These are phyloP conservation scores for Populus hybrid DNA, from an alignment of 441 rosid species.

Conservation along the genomic window DNA sequence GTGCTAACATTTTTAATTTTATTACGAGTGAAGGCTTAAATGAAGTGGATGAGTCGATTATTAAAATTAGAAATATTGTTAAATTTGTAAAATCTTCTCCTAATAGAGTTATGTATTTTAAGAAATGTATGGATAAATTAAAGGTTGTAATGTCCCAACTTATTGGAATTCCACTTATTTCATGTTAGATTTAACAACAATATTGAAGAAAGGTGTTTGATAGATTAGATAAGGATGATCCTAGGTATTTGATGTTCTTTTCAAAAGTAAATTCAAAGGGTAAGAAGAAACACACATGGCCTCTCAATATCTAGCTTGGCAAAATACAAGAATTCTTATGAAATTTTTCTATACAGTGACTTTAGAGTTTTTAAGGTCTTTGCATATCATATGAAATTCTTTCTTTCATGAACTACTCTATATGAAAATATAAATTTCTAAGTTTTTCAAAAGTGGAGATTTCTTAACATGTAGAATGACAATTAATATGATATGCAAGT, in stretches of 20 bases:
- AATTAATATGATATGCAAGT: neutral
- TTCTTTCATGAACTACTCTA: neutral
- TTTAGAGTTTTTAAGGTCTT: neutral
- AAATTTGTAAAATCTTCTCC: neutral
- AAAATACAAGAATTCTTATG: neutral
- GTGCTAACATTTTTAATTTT: neutral
- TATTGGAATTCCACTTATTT: neutral
- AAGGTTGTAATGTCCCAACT: neutral
- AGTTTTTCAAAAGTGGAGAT: neutral
- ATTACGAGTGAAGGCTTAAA: neutral
- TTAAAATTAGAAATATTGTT: neutral
- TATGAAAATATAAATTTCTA: neutral
- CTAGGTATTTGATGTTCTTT: neutral
- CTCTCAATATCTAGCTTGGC: neutral
- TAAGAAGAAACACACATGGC: neutral
- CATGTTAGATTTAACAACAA: neutral
- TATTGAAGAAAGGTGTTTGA: neutral
- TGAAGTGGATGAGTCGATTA: neutral
- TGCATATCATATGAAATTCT: neutral
- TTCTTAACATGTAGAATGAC: neutral
- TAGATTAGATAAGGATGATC: neutral
- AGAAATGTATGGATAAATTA: neutral
- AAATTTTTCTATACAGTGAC: neutral
- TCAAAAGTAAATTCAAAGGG: neutral
- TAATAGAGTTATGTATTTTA: neutral